Evolutionary conservation across 192 early-diverging fungal species (phyloP), one percentile per base, ranked within the genome.

Genomic region (Helicostylum pulchrum): DNA sequence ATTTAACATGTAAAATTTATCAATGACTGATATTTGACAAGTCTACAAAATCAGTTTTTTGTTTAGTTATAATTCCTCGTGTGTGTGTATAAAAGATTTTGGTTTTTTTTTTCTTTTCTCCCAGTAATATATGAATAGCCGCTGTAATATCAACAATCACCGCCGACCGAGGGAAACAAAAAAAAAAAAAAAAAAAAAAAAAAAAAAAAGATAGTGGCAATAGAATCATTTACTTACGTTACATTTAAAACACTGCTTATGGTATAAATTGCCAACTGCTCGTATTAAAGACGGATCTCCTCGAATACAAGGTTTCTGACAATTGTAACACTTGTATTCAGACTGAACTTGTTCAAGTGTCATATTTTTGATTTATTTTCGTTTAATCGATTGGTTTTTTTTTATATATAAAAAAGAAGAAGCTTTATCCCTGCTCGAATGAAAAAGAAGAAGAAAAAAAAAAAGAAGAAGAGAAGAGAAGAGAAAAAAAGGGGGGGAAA

Each of bases 1-100:
- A 48, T 48, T 15, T 23, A 71, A 75, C 0, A 80, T 64, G 7
- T 82, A 83, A 66, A 90, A 90, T 69, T 87, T 86, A 71, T 86
- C 80, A 23, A 81, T 78, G 14, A 84, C 84, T 8, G 85, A 81
- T 54, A 78, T 73, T 52, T 83, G 10, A 45, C 57, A 59, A 45
- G 39, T 36, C 56, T 67, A 47, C 70, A 63, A 68, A 80, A 85
- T 53, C 84, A 76, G n/a, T n/a, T n/a, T n/a, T n/a, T n/a, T n/a
- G n/a, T n/a, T n/a, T n/a, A n/a, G n/a, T n/a, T n/a, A n/a, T n/a
- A n/a, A n/a, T n/a, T n/a, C n/a, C n/a, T n/a, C n/a, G n/a, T n/a
- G n/a, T n/a, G n/a, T n/a, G n/a, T n/a, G n/a, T n/a, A n/a, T n/a
- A n/a, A n/a, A n/a, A n/a, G n/a, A n/a, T n/a, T n/a, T n/a, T n/a